Conservation (phyloP, 495 filamentous ascomycete species). For the Rusavskia elegans region DNA sequence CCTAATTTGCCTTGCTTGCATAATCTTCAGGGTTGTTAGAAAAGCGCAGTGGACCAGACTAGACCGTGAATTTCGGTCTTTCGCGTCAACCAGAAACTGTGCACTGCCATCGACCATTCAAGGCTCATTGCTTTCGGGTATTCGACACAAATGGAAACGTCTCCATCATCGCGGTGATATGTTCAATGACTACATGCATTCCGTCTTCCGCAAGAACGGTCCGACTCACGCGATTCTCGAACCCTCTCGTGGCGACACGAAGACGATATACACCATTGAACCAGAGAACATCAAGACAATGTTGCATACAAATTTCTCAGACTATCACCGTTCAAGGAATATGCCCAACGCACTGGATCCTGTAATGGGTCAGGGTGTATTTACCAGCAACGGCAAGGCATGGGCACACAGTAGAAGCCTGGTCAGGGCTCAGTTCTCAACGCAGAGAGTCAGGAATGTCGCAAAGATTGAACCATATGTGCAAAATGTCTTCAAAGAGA, state of each 20-base stretch:
- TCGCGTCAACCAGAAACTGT: not conserved
- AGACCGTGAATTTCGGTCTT: not conserved
- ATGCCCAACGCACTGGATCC: not conserved
- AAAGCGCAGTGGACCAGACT: not conserved
- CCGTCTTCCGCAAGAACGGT: not conserved
- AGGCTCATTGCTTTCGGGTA: not conserved
- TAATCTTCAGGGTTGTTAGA: not conserved
- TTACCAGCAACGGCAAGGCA: not conserved
- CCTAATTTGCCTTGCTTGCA: not conserved
- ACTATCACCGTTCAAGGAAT: conserved; percentile 15
- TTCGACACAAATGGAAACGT: not conserved
- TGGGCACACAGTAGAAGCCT: not conserved
- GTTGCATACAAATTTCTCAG: conserved; percentile 50
- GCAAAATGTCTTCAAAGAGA: conserved; percentile 27
- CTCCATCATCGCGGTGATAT: not conserved
- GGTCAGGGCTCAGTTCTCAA: conserved; percentile 23
- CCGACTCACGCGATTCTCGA: not conserved
- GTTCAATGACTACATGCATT: not conserved
- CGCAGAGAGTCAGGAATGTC: conserved; percentile 28
- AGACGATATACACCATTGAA: conserved; percentile 29
- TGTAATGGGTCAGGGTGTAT: not conserved
- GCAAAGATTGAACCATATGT: conserved; percentile 32
- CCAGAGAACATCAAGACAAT: conserved; percentile 62
- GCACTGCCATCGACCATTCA: not conserved
- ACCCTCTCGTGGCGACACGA: not conserved